Percentiles rank a stretch among this genome's conserved stretches.
Evolutionary conservation across 768 basidiomycete species (phyloP).

Genomic region (Lactarius vividus): DNA sequence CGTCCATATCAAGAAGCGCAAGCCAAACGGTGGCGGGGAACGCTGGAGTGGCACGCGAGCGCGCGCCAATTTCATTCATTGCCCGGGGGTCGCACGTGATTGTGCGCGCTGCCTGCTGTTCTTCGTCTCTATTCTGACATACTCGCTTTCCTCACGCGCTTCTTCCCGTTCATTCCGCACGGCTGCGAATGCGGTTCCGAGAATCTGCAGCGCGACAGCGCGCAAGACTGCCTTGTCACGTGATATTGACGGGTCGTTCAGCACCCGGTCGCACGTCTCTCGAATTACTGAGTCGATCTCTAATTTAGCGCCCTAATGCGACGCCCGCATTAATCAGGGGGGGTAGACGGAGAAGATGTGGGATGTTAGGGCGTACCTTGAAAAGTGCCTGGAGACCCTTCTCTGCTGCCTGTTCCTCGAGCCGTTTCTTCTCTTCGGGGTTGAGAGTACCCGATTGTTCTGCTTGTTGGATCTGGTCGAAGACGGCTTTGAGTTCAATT

Average conservation of each 20-base stretch:
- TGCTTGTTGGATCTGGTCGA: conserved; percentile 89
- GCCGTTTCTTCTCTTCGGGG: conserved; percentile 73
- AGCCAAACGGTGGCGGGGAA: neutral
- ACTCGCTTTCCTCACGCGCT: conserved; percentile 64
- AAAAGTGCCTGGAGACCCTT: conserved; percentile 89
- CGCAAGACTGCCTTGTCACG: conserved; percentile 63
- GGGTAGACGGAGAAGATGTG: neutral
- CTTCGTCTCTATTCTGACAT: conserved; percentile 78
- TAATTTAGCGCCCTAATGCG: conserved; percentile 75
- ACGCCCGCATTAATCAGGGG: neutral
- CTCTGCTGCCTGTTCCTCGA: conserved; percentile 92
- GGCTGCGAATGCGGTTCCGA: conserved; percentile 73
- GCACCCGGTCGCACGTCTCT: conserved; percentile 81
- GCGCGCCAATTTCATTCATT: neutral
- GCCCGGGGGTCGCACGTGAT: neutral
- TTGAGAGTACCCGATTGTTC: conserved; percentile 79
- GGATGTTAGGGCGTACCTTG: conserved; percentile 52
- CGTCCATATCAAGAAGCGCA: neutral
- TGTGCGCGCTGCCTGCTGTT: conserved; percentile 47
- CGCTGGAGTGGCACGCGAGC: no score
- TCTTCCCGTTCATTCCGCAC: conserved; percentile 61
- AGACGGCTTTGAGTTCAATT: conserved; percentile 84
- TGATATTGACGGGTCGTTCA: conserved; percentile 54
- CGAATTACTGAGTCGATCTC: conserved; percentile 88
- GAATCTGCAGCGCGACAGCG: conserved; percentile 77